Evolutionary conservation across 1,139 yeast genomes (phyloP).

Genomic region (Lodderomyces parapsilosis): DNA sequence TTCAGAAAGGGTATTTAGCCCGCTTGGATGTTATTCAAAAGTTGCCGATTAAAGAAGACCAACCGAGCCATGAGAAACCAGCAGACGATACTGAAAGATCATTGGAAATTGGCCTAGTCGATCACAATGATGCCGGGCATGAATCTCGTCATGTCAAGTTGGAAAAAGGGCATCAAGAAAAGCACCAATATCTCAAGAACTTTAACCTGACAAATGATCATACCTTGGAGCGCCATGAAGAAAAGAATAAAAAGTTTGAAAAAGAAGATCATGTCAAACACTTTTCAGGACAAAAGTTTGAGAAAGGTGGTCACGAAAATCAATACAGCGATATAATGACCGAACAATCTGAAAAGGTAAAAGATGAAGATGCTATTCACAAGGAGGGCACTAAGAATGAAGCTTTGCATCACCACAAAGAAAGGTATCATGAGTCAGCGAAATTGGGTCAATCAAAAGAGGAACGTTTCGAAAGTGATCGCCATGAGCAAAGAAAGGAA

Average conservation of each 20-base stretch:
- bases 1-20: constrained; percentile 9
- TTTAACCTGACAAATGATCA: constrained; percentile 1
- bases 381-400: neutral
- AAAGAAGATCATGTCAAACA: neutral
- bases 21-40: neutral
- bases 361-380: constrained; percentile 1
- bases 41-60: neutral
- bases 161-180: constrained; percentile 2
- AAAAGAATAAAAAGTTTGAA: neutral
- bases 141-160: neutral
- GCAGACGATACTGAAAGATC: neutral
- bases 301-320: neutral
- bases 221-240: neutral
- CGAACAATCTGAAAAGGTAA: neutral
- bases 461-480: neutral
- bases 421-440: neutral
- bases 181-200: neutral
- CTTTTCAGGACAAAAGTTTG: neutral
- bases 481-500: neutral
- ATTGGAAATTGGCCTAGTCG: neutral
- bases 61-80: neutral
- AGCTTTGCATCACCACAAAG: neutral
- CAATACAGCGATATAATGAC: neutral
- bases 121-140: neutral
- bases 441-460: neutral